phyloP scores from a whole-genome alignment of 2,329 filamentous ascomycete genomes.

The Claviceps quebecensis region DNA sequence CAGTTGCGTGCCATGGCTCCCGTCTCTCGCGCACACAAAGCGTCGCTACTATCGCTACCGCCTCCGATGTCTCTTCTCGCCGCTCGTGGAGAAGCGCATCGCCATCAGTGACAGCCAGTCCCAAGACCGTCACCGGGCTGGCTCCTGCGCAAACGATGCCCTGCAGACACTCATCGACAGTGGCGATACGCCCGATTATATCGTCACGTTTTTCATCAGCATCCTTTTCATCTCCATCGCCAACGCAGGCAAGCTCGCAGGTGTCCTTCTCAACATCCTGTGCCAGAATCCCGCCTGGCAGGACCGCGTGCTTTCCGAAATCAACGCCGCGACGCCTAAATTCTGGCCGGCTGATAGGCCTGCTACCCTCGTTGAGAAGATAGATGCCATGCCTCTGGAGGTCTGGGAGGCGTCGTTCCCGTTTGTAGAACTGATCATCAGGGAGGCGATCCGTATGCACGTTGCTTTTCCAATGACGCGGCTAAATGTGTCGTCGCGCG shows the following conservation, averaged over 20 bases:
- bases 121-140: no score
- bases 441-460: slow-evolving; percentile 10
- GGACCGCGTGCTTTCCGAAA: not conserved
- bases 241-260: not conserved
- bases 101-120: not conserved
- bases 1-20: not conserved
- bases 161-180: slow-evolving; percentile 1
- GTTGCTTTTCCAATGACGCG: slow-evolving; percentile 5
- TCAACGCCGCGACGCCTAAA: not conserved
- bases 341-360: not conserved
- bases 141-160: not conserved
- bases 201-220: not conserved
- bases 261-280: not conserved
- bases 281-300: not conserved
- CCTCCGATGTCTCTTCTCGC: not conserved
- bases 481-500: not conserved
- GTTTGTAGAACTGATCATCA: slow-evolving; percentile 7
- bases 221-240: not conserved
- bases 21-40: not conserved
- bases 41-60: not conserved
- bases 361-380: slow-evolving; percentile 4
- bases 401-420: slow-evolving; percentile 8
- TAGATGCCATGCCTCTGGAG: slow-evolving; percentile 5
- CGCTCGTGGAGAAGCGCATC: not conserved
- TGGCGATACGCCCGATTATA: not conserved